Percentiles rank a stretch among this genome's conserved stretches.
Evolutionary conservation across 192 early-diverging fungal genomes (phyloP).

Genomic region (Allomyces arbusculus): DNA sequence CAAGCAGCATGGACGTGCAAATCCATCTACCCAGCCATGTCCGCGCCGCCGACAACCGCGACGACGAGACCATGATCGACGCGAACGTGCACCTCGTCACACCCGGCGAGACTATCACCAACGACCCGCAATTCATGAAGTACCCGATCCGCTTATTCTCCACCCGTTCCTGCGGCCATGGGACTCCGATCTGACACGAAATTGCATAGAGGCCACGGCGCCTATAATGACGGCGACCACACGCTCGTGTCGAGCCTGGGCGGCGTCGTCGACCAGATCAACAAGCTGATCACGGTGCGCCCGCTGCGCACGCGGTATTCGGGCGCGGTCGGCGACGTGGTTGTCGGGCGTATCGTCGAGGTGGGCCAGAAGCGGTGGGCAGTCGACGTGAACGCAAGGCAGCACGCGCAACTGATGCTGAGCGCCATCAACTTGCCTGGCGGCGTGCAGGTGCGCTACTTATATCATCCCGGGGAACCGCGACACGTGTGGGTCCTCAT

Average conservation of each 20-base stretch:
- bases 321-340: slow-evolving; percentile 91
- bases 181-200: background rate
- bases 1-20: too few relatives aligned
- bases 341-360: slow-evolving; percentile 86
- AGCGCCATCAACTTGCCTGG: slow-evolving; percentile 88
- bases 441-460: slow-evolving; percentile 52
- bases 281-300: slow-evolving; percentile 81
- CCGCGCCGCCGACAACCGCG: background rate
- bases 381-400: slow-evolving; percentile 70
- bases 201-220: slow-evolving; percentile 54
- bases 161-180: too few relatives aligned
- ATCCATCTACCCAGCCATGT: too few relatives aligned
- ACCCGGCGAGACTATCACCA: background rate
- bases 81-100: background rate
- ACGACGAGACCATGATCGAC: background rate
- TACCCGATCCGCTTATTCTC: background rate
- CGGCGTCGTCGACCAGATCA: slow-evolving; percentile 80
- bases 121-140: background rate
- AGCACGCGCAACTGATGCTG: slow-evolving; percentile 68
- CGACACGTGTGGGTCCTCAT: background rate
- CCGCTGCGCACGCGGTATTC: slow-evolving; percentile 70
- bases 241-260: slow-evolving; percentile 66
- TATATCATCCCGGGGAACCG: background rate
- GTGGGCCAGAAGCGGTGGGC: slow-evolving; percentile 81
- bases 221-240: slow-evolving; percentile 40